A percentile compares a stretch with the other conserved stretches of the same genome.
Evolutionary conservation across 768 basidiomycete genomes (phyloP).

Genomic region (Kondoa subrosea): DNA sequence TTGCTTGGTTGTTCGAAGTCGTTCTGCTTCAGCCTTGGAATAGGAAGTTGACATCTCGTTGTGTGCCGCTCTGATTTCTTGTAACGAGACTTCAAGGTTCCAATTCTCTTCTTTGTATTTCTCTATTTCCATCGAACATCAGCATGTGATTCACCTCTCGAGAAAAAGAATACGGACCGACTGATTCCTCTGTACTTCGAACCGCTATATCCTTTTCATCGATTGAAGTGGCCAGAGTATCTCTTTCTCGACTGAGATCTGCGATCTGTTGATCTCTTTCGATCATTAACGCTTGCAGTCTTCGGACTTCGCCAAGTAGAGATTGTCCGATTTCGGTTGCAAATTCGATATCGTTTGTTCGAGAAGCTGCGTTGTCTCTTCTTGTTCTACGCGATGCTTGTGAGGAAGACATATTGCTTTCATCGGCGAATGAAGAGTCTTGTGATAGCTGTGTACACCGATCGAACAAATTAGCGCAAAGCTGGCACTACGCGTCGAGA

Average conservation of each 20-base stretch:
- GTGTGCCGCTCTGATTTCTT: constrained; percentile 62
- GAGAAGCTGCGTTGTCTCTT: constrained; percentile 24
- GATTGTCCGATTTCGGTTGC: constrained; percentile 95
- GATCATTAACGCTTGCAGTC: constrained; percentile 72
- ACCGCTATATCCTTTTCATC: constrained; percentile 58
- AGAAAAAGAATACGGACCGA: constrained; percentile 42
- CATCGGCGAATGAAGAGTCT: constrained; percentile 5
- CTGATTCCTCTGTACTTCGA: constrained; percentile 60
- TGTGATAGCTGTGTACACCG: not conserved
- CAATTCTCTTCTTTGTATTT: constrained; percentile 97
- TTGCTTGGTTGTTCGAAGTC: constrained; percentile 58
- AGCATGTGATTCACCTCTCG: not conserved
- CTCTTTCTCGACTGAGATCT: constrained; percentile 80
- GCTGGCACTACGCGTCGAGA: not conserved
- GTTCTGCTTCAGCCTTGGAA: constrained; percentile 61
- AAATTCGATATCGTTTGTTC: constrained; percentile 81
- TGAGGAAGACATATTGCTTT: constrained; percentile 10
- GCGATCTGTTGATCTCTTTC: constrained; percentile 86
- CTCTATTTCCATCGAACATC: constrained; percentile 36
- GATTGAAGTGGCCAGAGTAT: constrained; percentile 61
- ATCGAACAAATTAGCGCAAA: not conserved
- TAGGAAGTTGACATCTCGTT: constrained; percentile 48
- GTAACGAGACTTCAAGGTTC: constrained; percentile 86
- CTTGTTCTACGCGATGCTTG: constrained; percentile 55
- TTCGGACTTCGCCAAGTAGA: constrained; percentile 72